A percentile compares a stretch with the other conserved stretches of the same genome.
Evolutionary conservation across 2,329 filamentous ascomycete genomes (phyloP).

Genomic region (Hymenoscyphus linearis): DNA sequence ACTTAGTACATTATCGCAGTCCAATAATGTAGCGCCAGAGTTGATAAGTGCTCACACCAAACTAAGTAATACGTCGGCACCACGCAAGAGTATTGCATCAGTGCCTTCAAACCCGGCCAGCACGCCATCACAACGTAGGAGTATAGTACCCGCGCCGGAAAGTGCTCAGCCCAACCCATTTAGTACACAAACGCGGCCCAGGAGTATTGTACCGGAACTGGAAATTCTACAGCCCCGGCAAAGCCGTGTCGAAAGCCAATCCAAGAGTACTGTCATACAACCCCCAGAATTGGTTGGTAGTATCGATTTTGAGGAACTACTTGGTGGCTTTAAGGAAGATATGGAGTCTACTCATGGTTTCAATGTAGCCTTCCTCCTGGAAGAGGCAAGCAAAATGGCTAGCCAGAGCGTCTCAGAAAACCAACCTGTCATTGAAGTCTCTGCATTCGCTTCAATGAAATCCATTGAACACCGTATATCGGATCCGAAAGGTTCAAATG

Average conservation of each 20-base stretch:
- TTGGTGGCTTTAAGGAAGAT: slow-evolving; percentile 10
- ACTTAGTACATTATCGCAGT: background rate
- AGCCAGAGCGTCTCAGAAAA: background rate
- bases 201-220: no score
- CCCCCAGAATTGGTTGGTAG: background rate
- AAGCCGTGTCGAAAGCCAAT: background rate
- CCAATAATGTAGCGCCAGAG: background rate
- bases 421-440: slow-evolving; percentile 14
- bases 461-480: background rate
- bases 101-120: no score
- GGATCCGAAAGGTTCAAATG: background rate
- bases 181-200: no score
- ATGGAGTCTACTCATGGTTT: slow-evolving; percentile 18
- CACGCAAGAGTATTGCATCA: no score
- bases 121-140: no score
- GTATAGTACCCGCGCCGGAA: no score
- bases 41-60: background rate
- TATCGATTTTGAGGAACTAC: slow-evolving; percentile 4
- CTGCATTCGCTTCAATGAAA: slow-evolving; percentile 21
- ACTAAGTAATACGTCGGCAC: no score
- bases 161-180: no score
- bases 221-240: background rate
- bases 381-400: slow-evolving; percentile 12
- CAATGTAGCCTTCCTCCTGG: slow-evolving; percentile 14
- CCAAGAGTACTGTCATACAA: background rate